Evolutionary conservation across 2,329 filamentous ascomycete genomes (phyloP).

Genomic region (Stagonosporopsis rhizophila): DNA sequence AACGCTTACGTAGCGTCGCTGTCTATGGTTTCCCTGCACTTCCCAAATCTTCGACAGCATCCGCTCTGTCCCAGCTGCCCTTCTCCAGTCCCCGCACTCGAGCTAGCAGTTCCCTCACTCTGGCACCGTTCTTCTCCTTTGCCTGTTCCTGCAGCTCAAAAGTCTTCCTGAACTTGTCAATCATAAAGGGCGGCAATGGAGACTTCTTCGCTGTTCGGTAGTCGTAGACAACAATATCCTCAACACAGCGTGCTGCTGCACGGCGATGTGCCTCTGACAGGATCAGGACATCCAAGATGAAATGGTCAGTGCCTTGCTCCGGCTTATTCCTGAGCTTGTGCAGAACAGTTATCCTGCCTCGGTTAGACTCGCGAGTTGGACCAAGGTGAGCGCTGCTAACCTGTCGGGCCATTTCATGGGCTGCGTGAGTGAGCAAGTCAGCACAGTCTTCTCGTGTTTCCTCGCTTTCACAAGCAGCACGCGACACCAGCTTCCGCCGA

Average conservation of each 20-base stretch:
- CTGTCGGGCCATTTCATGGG: slow-evolving; percentile 83
- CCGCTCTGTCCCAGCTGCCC: slow-evolving; percentile 74
- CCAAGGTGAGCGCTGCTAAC: slow-evolving; percentile 14
- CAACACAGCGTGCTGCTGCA: slow-evolving; percentile 74
- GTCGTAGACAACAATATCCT: slow-evolving; percentile 83
- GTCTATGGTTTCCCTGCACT: slow-evolving; percentile 28
- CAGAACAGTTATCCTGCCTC: slow-evolving; percentile 72
- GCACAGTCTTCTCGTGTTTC: slow-evolving; percentile 1
- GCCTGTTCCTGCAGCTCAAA: slow-evolving; percentile 69
- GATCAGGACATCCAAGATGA: slow-evolving; percentile 69
- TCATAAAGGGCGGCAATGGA: slow-evolving; percentile 65
- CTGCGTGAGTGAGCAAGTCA: slow-evolving; percentile 28
- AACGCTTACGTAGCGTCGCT: too few relatives aligned
- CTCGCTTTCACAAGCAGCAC: slow-evolving; percentile 6
- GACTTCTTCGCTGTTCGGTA: slow-evolving; percentile 67
- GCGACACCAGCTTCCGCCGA: slow-evolving; percentile 3
- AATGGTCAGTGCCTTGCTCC: slow-evolving; percentile 57
- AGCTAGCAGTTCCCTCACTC: slow-evolving; percentile 60
- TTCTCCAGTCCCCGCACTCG: slow-evolving; percentile 68
- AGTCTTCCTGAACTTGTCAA: slow-evolving; percentile 65
- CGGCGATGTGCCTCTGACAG: slow-evolving; percentile 78
- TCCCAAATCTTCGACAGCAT: slow-evolving; percentile 73
- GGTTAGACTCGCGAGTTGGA: slow-evolving; percentile 1
- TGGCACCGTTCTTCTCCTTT: slow-evolving; percentile 59
- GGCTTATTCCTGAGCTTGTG: slow-evolving; percentile 73